phyloP scores from a whole-genome alignment of 2,329 filamentous ascomycete species.

The Colletotrichum salicis region DNA sequence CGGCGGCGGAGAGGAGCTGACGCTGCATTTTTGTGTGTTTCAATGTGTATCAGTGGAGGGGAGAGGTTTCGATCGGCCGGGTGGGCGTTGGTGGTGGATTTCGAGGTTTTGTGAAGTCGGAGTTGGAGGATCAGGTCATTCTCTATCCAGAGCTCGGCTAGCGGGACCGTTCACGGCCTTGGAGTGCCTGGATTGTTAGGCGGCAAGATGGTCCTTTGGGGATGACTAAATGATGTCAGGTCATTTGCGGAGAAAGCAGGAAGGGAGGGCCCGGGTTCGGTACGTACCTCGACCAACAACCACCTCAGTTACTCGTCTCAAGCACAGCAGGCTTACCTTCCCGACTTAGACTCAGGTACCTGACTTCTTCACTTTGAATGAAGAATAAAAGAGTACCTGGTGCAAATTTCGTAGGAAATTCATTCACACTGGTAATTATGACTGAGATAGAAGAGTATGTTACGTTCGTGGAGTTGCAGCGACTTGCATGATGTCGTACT shows the following conservation, averaged over 20 bases:
- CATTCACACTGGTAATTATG: too few species aligned
- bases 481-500: neutral
- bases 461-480: neutral
- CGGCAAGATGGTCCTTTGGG: neutral
- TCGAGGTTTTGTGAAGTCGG: constrained; percentile 26
- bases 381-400: neutral
- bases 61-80: constrained; percentile 28
- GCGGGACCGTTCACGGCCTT: constrained; percentile 27
- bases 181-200: constrained; percentile 26
- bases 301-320: neutral
- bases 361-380: neutral
- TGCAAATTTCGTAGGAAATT: neutral
- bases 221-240: constrained; percentile 35
- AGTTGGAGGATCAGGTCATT: constrained; percentile 40
- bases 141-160: constrained; percentile 35
- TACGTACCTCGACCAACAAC: neutral
- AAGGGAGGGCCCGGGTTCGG: neutral
- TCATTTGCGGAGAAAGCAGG: constrained; percentile 28
- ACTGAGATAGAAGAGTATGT: neutral
- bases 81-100: constrained; percentile 8
- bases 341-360: neutral
- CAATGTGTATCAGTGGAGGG: constrained; percentile 21
- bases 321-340: neutral
- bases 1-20: constrained; percentile 68
- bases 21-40: constrained; percentile 68